Evolutionary conservation across 2,329 filamentous ascomycete species (phyloP).

Genomic region (Shiraia bambusicola): DNA sequence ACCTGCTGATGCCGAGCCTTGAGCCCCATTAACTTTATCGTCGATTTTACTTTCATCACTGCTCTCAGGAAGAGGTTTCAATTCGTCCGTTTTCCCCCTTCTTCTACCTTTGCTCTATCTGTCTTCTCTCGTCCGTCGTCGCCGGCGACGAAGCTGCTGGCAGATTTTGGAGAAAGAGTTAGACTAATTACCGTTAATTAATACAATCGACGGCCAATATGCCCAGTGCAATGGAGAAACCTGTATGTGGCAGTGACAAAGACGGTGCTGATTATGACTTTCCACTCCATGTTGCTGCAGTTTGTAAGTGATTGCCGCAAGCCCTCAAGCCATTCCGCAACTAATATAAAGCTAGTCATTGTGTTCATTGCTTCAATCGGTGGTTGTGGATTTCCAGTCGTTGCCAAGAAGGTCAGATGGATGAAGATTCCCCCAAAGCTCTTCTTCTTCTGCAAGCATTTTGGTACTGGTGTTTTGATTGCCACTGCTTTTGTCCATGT

Average conservation of each 20-base stretch:
- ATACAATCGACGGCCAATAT: constrained; percentile 23
- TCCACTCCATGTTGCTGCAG: constrained; percentile 42
- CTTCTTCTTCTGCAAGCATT: constrained; percentile 64
- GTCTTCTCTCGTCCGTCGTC: constrained; percentile 29
- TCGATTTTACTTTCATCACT: constrained; percentile 23
- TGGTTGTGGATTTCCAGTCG: constrained; percentile 43
- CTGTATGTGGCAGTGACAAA: constrained; percentile 34
- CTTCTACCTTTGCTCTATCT: constrained; percentile 14
- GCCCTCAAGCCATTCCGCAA: neutral
- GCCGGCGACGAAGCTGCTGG: constrained; percentile 40
- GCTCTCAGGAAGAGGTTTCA: constrained; percentile 40
- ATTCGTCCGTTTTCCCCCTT: constrained; percentile 21
- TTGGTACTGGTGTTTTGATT: constrained; percentile 76
- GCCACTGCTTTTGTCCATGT: constrained; percentile 80
- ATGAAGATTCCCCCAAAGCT: constrained; percentile 59
- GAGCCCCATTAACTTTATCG: constrained; percentile 21
- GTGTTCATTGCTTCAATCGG: constrained; percentile 42
- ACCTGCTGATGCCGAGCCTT: constrained; percentile 32
- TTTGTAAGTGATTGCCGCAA: constrained; percentile 34
- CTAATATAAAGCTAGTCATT: constrained; percentile 36
- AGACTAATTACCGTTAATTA: constrained; percentile 12
- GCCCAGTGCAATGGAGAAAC: constrained; percentile 36
- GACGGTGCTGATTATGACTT: constrained; percentile 38
- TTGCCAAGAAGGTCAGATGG: constrained; percentile 56
- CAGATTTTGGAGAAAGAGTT: constrained; percentile 20